Conservation (phyloP, 805 yeast genomes). For the Schizosaccharomyces lindneri region DNA sequence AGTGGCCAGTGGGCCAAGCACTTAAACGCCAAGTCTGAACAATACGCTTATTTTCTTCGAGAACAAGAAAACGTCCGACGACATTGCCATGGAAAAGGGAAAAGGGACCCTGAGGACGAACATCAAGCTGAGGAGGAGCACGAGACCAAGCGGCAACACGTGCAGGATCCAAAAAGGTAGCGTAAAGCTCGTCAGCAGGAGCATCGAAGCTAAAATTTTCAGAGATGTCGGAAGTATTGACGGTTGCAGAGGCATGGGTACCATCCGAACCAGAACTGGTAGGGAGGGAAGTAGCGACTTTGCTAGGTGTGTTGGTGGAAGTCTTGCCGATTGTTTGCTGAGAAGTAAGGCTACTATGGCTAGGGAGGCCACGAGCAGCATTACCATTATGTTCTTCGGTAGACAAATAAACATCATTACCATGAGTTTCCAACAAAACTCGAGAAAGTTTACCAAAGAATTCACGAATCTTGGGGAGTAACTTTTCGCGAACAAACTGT, state of each 20-base stretch:
- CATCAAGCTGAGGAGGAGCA: conserved; percentile 33
- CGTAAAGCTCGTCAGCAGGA: conserved; percentile 61
- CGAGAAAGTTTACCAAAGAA: conserved; percentile 15
- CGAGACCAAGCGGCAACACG: conserved; percentile 83
- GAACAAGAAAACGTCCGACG: conserved; percentile 37
- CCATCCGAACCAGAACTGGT: neutral
- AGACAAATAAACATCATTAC: neutral
- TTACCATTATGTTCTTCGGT: conserved; percentile 2
- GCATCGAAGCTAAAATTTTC: conserved; percentile 65
- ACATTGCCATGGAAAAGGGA: conserved; percentile 73
- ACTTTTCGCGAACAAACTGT: conserved; percentile 24
- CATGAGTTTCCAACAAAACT: conserved; percentile 6
- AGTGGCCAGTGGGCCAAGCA: conserved; percentile 74
- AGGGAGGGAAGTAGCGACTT: conserved; percentile 4
- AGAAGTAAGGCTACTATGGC: neutral
- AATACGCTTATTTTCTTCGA: conserved; percentile 34
- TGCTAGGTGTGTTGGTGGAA: conserved; percentile 6
- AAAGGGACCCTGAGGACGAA: conserved; percentile 37
- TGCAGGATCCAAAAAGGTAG: conserved; percentile 49
- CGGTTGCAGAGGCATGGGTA: conserved; percentile 19
- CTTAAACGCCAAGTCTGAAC: conserved; percentile 65
- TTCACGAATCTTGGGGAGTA: conserved; percentile 48
- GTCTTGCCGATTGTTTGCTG: neutral
- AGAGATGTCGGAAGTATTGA: conserved; percentile 59
- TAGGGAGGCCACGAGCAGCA: conserved; percentile 9